phyloP scores from a whole-genome alignment of 495 filamentous ascomycete species.

The Daldinia concentrica region DNA sequence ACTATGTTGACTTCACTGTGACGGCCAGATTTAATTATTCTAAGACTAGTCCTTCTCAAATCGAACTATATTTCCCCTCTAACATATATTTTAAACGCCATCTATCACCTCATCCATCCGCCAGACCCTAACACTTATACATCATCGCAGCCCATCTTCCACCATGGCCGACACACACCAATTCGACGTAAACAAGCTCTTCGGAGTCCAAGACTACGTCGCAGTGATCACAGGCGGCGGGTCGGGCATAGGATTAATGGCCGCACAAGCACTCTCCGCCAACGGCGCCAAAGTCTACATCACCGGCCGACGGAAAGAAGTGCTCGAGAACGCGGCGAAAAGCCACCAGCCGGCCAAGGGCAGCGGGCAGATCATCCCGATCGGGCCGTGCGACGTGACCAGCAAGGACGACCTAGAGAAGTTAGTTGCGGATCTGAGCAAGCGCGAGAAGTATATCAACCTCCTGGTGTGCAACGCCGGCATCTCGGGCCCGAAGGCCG shows the following conservation, averaged over 20 bases:
- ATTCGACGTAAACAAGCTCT: constrained; percentile 55
- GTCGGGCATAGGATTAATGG: constrained; percentile 68
- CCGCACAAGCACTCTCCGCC: constrained; percentile 66
- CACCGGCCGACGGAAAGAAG: constrained; percentile 65
- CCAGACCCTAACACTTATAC: background rate
- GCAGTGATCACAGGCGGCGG: constrained; percentile 70
- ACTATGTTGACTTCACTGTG: constrained; percentile 29
- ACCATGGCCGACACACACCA: constrained; percentile 46
- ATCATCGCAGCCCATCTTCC: background rate
- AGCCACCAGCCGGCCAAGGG: constrained; percentile 45
- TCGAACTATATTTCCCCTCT: background rate
- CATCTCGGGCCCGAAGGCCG: constrained; percentile 56
- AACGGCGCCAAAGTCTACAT: constrained; percentile 77
- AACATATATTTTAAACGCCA: background rate
- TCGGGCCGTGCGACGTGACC: constrained; percentile 68
- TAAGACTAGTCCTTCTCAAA: background rate
- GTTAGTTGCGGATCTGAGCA: constrained; percentile 61
- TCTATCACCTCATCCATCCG: background rate
- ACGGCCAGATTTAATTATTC: background rate
- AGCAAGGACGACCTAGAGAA: constrained; percentile 65
- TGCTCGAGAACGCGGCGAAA: constrained; percentile 60
- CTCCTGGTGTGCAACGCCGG: constrained; percentile 74
- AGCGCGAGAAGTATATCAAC: constrained; percentile 61
- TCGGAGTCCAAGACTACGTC: constrained; percentile 64
- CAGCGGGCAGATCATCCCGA: constrained; percentile 48